phyloP scores from a whole-genome alignment of 1,284 basidiomycete species.

The Serendipita sp. region DNA sequence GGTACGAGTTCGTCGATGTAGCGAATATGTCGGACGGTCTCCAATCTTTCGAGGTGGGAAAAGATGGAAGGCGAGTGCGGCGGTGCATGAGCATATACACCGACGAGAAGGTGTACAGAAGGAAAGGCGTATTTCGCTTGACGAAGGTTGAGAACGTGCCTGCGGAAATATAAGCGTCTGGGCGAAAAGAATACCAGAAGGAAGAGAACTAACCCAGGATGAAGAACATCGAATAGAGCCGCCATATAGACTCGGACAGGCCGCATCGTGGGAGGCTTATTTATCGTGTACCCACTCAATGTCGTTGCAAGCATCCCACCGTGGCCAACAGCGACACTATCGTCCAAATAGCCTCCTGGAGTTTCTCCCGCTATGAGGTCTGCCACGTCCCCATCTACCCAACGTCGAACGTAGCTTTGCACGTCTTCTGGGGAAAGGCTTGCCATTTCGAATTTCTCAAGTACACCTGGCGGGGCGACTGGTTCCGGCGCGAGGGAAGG shows the following conservation, averaged over 20 bases:
- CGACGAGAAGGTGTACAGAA: not conserved
- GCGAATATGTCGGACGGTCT: constrained; percentile 3
- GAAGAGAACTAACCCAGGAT: not conserved
- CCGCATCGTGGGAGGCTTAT: not conserved
- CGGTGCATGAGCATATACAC: not conserved
- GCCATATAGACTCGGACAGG: not conserved
- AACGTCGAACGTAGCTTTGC: not conserved
- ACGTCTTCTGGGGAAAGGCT: not conserved
- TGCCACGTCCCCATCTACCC: not conserved
- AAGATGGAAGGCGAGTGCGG: constrained; percentile 1
- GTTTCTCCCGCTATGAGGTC: not conserved
- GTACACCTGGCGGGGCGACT: not conserved
- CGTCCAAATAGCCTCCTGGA: not conserved
- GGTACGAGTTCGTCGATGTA: constrained; percentile 4
- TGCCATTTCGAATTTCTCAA: not conserved
- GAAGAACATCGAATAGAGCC: not conserved
- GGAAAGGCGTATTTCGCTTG: constrained; percentile 5
- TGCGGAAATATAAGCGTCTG: not conserved
- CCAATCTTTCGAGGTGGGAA: not conserved
- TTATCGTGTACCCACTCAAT: not conserved
- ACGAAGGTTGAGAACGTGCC: constrained; percentile 4
- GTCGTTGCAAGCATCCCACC: not conserved
- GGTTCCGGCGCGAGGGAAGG: not conserved
- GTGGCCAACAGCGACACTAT: not conserved
- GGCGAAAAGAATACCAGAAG: not conserved